Evolutionary conservation across 805 yeast species (phyloP), one percentile per base, ranked within the genome.

Genomic region (Cyberlindnera suaveolens): DNA sequence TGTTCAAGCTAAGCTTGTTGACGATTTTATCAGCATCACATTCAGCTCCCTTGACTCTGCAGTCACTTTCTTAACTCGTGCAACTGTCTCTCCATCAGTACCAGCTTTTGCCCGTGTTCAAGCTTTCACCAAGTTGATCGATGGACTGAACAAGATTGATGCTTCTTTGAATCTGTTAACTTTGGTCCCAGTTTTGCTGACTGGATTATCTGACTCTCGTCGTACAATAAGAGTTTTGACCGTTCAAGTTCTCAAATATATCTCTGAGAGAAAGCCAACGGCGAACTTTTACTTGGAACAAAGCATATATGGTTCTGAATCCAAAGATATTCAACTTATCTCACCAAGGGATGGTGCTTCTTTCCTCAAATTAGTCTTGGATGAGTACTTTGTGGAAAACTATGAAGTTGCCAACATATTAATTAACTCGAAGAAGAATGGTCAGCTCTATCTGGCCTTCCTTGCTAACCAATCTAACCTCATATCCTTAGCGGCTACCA

Each of bases 381-480:
- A 67, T 8, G 78, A 74, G 43, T 68, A 75, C 42, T 63, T 68
- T 17, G 60, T 80, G 48, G 89, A 82, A 50, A 63, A 63, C 30
- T 60, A 65, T 20, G 78, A 75, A 53, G 60, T 78, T 46, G 58
- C 70, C 42, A 46, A 63, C 48, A 49, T 54, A 26, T 61, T 72
- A 26, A 54, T 74, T 4, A 66, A 70, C 35, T 68, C 66, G 20
- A 80, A 81, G 57, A 76, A 73, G 52, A 78, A 74, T 35, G 82
- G 82, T 14, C 73, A 75, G 44, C 64, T 82, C 6, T 68, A 75
- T 36, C 61, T 81, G 42, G 75, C 89, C 0, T 85, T 81, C 50
- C 70, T 87, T 54, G 77, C 83, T 16, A 78, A 82, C 43, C 93
- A 88, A 61, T 84, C 86, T 55, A 59, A 67, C 32, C 51, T 65